Conservation (phyloP, 768 basidiomycete genomes). For the Pulveroboletus sp. region DNA sequence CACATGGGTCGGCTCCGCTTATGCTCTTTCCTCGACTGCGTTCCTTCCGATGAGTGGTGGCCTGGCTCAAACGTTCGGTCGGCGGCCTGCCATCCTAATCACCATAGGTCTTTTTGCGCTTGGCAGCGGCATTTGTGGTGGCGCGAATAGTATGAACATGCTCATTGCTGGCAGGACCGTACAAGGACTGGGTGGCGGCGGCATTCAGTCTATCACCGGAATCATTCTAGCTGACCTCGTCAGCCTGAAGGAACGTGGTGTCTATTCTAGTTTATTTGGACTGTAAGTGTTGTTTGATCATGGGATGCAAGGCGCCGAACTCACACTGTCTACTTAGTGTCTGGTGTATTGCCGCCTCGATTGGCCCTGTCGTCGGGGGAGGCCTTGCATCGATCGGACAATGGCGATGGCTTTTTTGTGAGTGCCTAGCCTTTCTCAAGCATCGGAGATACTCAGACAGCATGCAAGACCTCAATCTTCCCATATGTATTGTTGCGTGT, state of each 20-base stretch:
- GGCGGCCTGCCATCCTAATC: slow-evolving; percentile 29
- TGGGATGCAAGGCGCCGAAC: not conserved
- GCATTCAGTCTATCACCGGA: slow-evolving; percentile 33
- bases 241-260: slow-evolving; percentile 41
- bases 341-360: slow-evolving; percentile 34
- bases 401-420: slow-evolving; percentile 43
- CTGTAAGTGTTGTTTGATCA: not conserved
- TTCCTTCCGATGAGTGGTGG: slow-evolving; percentile 25
- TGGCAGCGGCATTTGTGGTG: slow-evolving; percentile 41
- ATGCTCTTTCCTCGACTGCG: not conserved
- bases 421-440: not conserved
- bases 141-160: slow-evolving; percentile 36
- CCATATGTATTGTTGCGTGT: not conserved
- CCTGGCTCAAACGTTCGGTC: slow-evolving; percentile 38
- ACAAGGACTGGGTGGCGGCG: slow-evolving; percentile 40
- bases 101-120: slow-evolving; percentile 20
- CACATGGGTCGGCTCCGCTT: not conserved
- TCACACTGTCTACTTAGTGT: slow-evolving; percentile 7
- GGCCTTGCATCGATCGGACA: slow-evolving; percentile 25
- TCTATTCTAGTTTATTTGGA: slow-evolving; percentile 30
- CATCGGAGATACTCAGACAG: not conserved
- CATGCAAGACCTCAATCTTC: slow-evolving; percentile 37
- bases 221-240: slow-evolving; percentile 46
- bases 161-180: slow-evolving; percentile 40
- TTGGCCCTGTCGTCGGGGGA: slow-evolving; percentile 26